Percentiles rank a stretch among this genome's conserved stretches.
phyloP scores from a whole-genome alignment of 208 protist genomes.

The Trypanosoma scelopori region DNA sequence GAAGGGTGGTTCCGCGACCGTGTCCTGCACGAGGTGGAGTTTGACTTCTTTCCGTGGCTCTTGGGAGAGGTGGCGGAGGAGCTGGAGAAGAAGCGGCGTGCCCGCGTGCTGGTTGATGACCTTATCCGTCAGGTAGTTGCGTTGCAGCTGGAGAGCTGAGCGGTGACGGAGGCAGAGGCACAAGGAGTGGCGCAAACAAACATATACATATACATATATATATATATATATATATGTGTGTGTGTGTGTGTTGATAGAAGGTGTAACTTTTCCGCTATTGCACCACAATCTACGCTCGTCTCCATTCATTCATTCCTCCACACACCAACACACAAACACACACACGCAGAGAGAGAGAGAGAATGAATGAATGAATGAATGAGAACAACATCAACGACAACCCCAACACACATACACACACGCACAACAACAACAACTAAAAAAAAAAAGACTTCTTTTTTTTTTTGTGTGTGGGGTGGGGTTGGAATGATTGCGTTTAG shows the following conservation, averaged over 20 bases:
- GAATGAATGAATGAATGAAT: no score
- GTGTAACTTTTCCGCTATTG: no score
- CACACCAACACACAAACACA: no score
- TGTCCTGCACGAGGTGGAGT: conserved; percentile 93
- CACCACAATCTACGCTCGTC: no score
- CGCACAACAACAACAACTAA: no score
- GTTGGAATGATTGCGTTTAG: no score
- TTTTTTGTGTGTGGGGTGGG: conserved; percentile 1
- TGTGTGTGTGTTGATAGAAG: neutral
- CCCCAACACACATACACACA: no score
- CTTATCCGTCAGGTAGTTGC: conserved; percentile 84
- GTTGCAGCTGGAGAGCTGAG: conserved; percentile 38
- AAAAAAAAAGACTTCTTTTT: no score
- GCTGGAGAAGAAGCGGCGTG: conserved; percentile 83
- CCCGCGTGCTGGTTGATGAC: conserved; percentile 75
- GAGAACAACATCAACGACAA: no score
- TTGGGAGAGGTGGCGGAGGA: conserved; percentile 79
- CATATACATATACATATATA: conserved; percentile 1
- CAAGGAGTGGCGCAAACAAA: conserved; percentile 5
- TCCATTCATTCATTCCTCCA: no score
- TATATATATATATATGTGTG: conserved; percentile 8
- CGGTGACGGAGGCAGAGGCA: neutral
- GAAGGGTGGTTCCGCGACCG: conserved; percentile 96
- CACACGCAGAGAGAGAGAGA: no score
- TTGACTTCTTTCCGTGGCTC: conserved; percentile 95